A percentile compares a stretch with the other conserved stretches of the same genome.
Evolutionary conservation across 305 asterid species (phyloP).

Genomic region (Fraxinus angustifolia): DNA sequence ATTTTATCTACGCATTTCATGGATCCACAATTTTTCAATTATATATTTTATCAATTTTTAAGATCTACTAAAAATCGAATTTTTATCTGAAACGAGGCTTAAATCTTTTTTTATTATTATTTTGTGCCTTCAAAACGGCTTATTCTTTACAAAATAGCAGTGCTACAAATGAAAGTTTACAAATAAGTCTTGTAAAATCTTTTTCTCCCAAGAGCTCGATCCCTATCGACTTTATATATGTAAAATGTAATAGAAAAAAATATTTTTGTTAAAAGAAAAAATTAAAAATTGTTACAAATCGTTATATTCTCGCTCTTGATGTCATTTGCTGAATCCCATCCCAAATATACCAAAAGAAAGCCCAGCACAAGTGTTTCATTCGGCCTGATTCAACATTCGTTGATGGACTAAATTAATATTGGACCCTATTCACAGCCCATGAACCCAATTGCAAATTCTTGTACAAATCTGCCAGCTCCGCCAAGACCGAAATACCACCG

Average conservation of each 20-base stretch:
- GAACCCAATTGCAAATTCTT: neutral
- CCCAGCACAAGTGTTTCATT: neutral
- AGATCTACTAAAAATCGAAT: neutral
- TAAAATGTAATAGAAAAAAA: neutral
- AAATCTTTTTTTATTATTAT: neutral
- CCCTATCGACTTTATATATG: neutral
- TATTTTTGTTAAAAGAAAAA: neutral
- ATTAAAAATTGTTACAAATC: neutral
- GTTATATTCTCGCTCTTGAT: neutral
- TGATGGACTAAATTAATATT: neutral
- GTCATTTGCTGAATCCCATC: neutral
- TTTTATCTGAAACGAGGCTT: neutral
- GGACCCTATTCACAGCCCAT: neutral
- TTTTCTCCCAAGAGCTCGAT: neutral
- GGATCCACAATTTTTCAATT: too few relatives aligned
- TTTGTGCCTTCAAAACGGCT: neutral
- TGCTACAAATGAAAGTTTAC: neutral
- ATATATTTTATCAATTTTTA: too few relatives aligned
- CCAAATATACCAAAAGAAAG: neutral
- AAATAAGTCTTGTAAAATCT: neutral
- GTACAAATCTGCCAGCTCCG: neutral
- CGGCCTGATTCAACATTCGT: neutral
- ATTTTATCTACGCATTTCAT: neutral
- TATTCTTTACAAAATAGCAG: neutral
- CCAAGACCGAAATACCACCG: conserved; percentile 19